Evolutionary conservation across 768 basidiomycete genomes (phyloP).

Genomic region (Candolleomyces eurysporus): DNA sequence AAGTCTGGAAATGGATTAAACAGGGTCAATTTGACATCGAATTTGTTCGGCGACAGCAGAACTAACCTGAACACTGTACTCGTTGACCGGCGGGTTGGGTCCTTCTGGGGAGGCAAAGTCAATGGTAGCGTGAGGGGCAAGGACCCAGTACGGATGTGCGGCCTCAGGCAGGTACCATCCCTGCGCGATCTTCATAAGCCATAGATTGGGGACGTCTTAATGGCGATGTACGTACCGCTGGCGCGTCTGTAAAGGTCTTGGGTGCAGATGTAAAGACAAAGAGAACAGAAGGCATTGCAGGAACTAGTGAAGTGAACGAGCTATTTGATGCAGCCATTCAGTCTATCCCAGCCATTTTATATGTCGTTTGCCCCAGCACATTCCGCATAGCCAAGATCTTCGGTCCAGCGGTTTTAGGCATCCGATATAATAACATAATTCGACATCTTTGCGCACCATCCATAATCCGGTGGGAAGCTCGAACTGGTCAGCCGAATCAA

Average conservation of each 20-base stretch:
- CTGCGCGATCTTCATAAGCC: constrained; percentile 28
- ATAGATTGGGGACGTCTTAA: neutral
- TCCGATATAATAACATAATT: too few species aligned
- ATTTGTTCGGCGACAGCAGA: neutral
- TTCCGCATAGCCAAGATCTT: too few species aligned
- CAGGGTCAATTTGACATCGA: neutral
- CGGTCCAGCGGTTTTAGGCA: too few species aligned
- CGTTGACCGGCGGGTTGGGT: constrained; percentile 70
- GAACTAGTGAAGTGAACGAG: too few species aligned
- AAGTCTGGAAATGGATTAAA: constrained; percentile 37
- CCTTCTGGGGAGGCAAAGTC: constrained; percentile 62
- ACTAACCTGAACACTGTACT: constrained; percentile 47
- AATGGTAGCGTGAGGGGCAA: constrained; percentile 48
- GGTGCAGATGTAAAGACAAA: neutral
- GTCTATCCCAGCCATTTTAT: too few species aligned
- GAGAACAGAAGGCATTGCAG: neutral
- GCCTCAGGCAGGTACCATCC: constrained; percentile 81
- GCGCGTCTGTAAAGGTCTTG: neutral
- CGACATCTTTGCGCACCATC: too few species aligned
- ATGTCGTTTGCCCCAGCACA: too few species aligned
- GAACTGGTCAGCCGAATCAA: too few species aligned
- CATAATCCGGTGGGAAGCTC: too few species aligned
- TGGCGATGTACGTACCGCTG: neutral
- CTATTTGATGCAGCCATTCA: too few species aligned
- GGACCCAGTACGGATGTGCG: constrained; percentile 67